These are phyloP conservation scores for Alternaria ventricosa DNA, from an alignment of 2,329 filamentous ascomycete genomes.

Conservation along the genomic window DNA sequence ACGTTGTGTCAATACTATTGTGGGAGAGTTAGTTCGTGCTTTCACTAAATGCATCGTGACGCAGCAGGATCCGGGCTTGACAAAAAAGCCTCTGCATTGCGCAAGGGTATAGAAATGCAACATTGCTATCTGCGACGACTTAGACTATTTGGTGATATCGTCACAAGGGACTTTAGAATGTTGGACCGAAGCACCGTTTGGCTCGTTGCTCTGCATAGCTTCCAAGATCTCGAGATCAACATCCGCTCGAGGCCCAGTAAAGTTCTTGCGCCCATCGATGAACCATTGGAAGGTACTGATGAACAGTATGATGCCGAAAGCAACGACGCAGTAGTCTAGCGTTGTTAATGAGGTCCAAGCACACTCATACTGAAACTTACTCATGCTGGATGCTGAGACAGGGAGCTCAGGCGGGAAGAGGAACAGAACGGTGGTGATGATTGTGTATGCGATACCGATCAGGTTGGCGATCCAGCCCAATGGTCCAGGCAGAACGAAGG, in stretches of 20 bases:
- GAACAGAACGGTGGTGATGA: conserved; percentile 76
- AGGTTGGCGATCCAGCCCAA: conserved; percentile 67
- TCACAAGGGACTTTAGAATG: conserved; percentile 17
- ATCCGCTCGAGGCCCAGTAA: conserved; percentile 56
- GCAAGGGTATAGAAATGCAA: neutral
- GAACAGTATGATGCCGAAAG: conserved; percentile 64
- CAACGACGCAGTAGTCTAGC: conserved; percentile 60
- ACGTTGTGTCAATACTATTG: neutral
- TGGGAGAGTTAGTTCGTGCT: neutral
- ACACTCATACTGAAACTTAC: conserved; percentile 45
- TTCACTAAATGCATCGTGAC: neutral
- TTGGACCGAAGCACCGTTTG: neutral
- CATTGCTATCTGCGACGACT: neutral
- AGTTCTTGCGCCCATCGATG: conserved; percentile 67
- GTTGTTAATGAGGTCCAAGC: conserved; percentile 17
- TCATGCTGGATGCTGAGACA: conserved; percentile 73
- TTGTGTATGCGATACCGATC: conserved; percentile 68
- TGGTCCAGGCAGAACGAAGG: conserved; percentile 62
- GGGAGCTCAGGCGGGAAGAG: conserved; percentile 73
- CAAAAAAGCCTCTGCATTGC: no score
- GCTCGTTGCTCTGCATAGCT: conserved; percentile 34
- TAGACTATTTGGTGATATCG: neutral
- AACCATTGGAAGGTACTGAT: conserved; percentile 66
- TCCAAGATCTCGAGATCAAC: conserved; percentile 53
- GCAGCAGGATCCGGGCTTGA: neutral